Evolutionary conservation across 139 green algal species (phyloP), one percentile per base, ranked within the genome.

Genomic region (Eudorina sp.): DNA sequence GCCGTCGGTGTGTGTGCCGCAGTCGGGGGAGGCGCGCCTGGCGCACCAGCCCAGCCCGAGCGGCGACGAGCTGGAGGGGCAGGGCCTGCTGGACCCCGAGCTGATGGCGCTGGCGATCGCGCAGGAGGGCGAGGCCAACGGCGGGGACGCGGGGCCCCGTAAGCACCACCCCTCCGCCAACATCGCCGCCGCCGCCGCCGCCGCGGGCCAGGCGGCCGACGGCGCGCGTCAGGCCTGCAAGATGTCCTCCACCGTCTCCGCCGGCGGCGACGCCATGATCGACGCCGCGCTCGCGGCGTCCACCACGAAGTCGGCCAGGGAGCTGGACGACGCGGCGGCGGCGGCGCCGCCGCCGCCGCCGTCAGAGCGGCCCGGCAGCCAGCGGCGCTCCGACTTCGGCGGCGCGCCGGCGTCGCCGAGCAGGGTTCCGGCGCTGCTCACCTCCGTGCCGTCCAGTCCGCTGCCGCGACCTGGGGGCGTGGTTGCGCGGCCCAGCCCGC

Each of bases 251-350:
- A 18, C 14, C 34, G 31, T 19, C 11, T 79, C 75, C 11, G n/a
- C n/a, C n/a, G 75, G 75, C 75, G 75, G 75, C 36, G 75, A 83
- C 51, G 11, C 31, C 7, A 14, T 68, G 51, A 83, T 83, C 21
- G 75, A 84, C n/a, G 77, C 53, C 19, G 58, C 79, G 29, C 1
- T 76, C 6, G 16, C 27, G 34, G 38, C 34, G 34, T 53, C 53
- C 23, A 2, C 36, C 45, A 36, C 55, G 14, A 4, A 41, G 53
- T 18, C 53, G 78, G 27, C 53, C 43, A 34, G 41, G 19, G n/a
- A 38, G 36, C 18, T 6, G 53, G 51, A 53, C 7, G 41, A 2
- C 7, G 51, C n/a, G 34, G 76, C 0, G 29, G 14, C 76, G 34
- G n/a, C 27, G 76, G 8, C 21, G 76, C 51, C 31, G 76, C 74